phyloP scores from a whole-genome alignment of 148 eudicot species.

The Oxyria digyna region DNA sequence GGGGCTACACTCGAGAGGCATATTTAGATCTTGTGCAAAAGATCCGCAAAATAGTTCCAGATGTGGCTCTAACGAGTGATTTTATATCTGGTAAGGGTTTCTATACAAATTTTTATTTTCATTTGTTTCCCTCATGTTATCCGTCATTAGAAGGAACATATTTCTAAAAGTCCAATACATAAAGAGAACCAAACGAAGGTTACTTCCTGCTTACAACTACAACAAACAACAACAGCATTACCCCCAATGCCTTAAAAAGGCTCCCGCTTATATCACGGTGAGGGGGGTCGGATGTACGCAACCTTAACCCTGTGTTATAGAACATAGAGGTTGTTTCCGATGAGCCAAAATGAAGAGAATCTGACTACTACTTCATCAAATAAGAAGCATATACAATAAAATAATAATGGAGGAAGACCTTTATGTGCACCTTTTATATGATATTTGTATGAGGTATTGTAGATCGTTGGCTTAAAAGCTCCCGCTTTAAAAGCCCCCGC shows the following conservation, averaged over 20 bases:
- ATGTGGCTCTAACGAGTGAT: slow-evolving; percentile 92
- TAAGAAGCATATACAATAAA: too few relatives aligned
- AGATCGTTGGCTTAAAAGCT: background rate
- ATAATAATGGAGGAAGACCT: too few relatives aligned
- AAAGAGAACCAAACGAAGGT: background rate
- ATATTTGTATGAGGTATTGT: background rate
- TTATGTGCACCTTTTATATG: background rate
- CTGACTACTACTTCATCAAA: too few relatives aligned
- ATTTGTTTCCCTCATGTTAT: background rate
- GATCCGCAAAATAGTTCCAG: slow-evolving; percentile 71
- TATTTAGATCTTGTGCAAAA: slow-evolving; percentile 81
- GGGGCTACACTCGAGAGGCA: slow-evolving; percentile 91
- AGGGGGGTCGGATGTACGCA: too few relatives aligned
- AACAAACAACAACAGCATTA: too few relatives aligned
- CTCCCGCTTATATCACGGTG: too few relatives aligned
- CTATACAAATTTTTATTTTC: background rate
- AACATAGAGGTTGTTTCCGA: too few relatives aligned
- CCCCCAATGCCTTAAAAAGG: too few relatives aligned
- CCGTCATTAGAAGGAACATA: background rate
- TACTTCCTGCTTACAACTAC: too few relatives aligned
- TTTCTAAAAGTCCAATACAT: background rate
- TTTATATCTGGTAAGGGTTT: slow-evolving; percentile 72
- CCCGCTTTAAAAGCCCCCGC: too few relatives aligned
- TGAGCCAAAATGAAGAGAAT: too few relatives aligned
- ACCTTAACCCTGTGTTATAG: too few relatives aligned